phyloP scores from a whole-genome alignment of 768 basidiomycete species.

The Hebeloma cylindrosporum region DNA sequence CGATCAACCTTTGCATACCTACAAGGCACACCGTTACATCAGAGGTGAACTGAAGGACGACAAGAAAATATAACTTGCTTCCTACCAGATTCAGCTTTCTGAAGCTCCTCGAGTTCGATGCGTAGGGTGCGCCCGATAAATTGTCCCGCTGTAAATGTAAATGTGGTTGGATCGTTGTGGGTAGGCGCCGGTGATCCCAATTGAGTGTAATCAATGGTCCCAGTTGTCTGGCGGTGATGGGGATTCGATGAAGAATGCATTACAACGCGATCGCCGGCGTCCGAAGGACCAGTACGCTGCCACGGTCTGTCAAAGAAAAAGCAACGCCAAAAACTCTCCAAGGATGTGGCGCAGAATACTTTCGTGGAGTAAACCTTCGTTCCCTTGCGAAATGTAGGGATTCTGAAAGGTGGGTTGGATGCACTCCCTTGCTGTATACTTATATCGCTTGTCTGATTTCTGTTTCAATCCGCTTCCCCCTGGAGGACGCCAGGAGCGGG shows the following conservation, averaged over 20 bases:
- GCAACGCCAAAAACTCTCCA: slow-evolving; percentile 13
- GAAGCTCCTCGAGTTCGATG: slow-evolving; percentile 56
- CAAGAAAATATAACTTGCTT: slow-evolving; percentile 43
- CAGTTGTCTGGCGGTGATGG: slow-evolving; percentile 34
- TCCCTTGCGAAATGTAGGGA: not conserved
- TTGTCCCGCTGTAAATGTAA: slow-evolving; percentile 51
- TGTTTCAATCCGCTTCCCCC: too few relatives aligned
- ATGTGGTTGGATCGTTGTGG: slow-evolving; percentile 44
- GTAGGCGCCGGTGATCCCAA: slow-evolving; percentile 20
- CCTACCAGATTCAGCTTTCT: slow-evolving; percentile 66
- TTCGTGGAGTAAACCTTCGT: not conserved
- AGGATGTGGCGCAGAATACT: slow-evolving; percentile 5
- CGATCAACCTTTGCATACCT: slow-evolving; percentile 64
- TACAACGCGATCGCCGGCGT: slow-evolving; percentile 21
- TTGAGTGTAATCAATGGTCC: slow-evolving; percentile 22
- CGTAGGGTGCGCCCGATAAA: slow-evolving; percentile 51
- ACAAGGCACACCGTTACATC: slow-evolving; percentile 10
- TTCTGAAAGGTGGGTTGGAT: not conserved
- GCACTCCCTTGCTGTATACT: too few relatives aligned
- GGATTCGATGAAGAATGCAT: slow-evolving; percentile 26
- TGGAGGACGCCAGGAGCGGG: slow-evolving; percentile 20
- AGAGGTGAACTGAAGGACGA: slow-evolving; percentile 3
- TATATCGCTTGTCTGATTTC: too few relatives aligned
- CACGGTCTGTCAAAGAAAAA: not conserved
- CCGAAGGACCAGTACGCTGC: not conserved